Evolutionary conservation across 768 basidiomycete genomes (phyloP), one percentile per base, ranked within the genome.

Genomic region (Rhodocollybia butyracea): DNA sequence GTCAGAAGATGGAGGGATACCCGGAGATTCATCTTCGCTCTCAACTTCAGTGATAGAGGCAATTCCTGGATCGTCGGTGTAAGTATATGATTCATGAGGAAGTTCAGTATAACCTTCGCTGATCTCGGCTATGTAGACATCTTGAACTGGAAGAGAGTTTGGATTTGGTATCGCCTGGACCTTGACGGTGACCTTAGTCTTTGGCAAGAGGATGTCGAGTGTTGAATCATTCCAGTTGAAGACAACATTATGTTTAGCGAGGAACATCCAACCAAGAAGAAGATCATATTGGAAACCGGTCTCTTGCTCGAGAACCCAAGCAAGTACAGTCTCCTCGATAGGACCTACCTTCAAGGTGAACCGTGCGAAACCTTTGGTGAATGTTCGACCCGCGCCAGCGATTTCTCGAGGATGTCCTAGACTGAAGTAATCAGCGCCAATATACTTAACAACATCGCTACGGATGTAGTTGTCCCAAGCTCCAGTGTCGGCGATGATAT

Each of bases 401-500:
- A 57, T 47, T 27, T 54, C 51, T 36, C 46, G 26, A 0, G 55
- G 55, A 11, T 24, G 19, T 17, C 12, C 29, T 15, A 59, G 34
- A 26, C 34, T 24, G n/a, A 46, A 59, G 29, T 56, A 46, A 17
- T 56, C 51, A 3, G 51, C 50, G 19, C 24, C 26, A 8, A 42
- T 42, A 3, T 10, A 27, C 0, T 29, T 11, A 3, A 40, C 53
- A 19, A 60, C 51, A 38, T 34, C 30, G 5, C 41, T 13, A 21
- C 22, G 36, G 36, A 59, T 46, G 36, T 51, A 60, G 31, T 57
- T 50, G 22, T 60, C 56, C 0, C 45, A 8, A 36, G 59, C 56
- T 26, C 56, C 53, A n/a, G 59, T 60, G 53, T 60, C 55, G n/a
- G 54, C 38, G 34, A 60, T 60, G 3, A 26, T 55, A 3, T 57